A percentile compares a stretch with the other conserved stretches of the same genome.
These are phyloP conservation scores for Neltuma alba DNA, from an alignment of 306 rosid species.

Conservation along the genomic window DNA sequence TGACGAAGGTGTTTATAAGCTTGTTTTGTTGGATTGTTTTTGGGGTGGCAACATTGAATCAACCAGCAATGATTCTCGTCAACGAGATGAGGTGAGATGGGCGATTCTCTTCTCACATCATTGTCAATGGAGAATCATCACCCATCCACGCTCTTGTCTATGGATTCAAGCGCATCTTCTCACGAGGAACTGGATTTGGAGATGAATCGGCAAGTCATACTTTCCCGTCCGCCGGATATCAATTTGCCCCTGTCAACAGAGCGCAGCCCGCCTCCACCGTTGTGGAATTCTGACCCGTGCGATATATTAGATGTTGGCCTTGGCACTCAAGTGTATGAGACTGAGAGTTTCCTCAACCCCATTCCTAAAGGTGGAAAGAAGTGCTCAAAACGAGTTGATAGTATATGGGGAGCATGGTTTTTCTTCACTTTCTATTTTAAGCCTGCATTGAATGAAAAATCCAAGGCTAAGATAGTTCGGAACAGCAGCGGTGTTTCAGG, in stretches of 20 bases:
- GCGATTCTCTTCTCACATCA: constrained; percentile 57
- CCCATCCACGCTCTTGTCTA: constrained; percentile 59
- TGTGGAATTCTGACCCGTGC: constrained; percentile 53
- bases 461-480: constrained; percentile 51
- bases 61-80: constrained; percentile 45
- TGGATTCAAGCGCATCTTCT: constrained; percentile 60
- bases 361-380: constrained; percentile 57
- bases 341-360: constrained; percentile 43
- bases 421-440: constrained; percentile 66
- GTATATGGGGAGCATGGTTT: constrained; percentile 72
- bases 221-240: constrained; percentile 63
- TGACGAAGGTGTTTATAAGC: constrained; percentile 52
- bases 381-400: constrained; percentile 57
- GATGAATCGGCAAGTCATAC: constrained; percentile 53
- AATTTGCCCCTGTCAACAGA: constrained; percentile 61
- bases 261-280: constrained; percentile 59
- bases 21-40: constrained; percentile 54
- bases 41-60: constrained; percentile 53
- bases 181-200: constrained; percentile 64
- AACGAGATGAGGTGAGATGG: constrained; percentile 54
- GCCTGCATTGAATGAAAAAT: constrained; percentile 59
- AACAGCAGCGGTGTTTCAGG: constrained; percentile 56
- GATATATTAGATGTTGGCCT: constrained; percentile 59
- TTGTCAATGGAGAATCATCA: constrained; percentile 62
- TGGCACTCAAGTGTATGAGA: constrained; percentile 54